Base-by-base conservation (phyloP, 768 basidiomycete genomes). In the Leccinum aurantiacum region DNA sequence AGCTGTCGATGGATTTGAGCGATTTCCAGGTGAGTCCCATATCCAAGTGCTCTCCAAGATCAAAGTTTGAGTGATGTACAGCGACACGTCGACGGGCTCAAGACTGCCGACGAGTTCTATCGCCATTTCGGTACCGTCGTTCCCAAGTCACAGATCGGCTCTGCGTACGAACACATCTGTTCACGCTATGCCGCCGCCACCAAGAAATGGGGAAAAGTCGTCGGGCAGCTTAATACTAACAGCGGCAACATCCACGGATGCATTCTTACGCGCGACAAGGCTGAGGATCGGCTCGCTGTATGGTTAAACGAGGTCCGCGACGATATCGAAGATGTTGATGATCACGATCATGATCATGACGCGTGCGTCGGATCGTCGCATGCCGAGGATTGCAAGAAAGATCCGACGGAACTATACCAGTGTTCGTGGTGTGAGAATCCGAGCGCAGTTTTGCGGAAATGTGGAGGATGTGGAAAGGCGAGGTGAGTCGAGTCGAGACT, bases 361-460 rank as follows among this genome's bases (percentile, higher is more conserved):
- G 10, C n/a, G 10, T 44, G 44, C 44, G 9, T 44, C 41, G 50
- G 27, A n/a, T 27, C 27, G 27, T 25, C 27, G 27, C 24, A 29
- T n/a, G 14, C 27, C 15, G 10, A 27, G 15, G 25, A 25, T 17
- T n/a, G 10, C 10, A 51, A 29, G 33, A 68, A 76, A 17, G 27
- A 84, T 53, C 71, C 71, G 15, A 77, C 83, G 7, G 76, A 67
- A 47, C 69, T 88, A 27, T 85, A 84, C 70, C 75, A 79, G 13
- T 88, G 87, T 63, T 83, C 84, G 24, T 83, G 79, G 78, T 89
- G 87, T 61, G 77, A 80, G 5, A 88, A 87, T 59, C 85, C 86
- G 7, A 87, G 82, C 54, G 84, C 83, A 0, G 76, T 77, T 8
- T 67, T 86, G 50, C 77, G 78, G 61, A 86, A 83, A 68, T 86